phyloP scores from a whole-genome alignment of 164 flowering plant species.

The Vitis labrusca region DNA sequence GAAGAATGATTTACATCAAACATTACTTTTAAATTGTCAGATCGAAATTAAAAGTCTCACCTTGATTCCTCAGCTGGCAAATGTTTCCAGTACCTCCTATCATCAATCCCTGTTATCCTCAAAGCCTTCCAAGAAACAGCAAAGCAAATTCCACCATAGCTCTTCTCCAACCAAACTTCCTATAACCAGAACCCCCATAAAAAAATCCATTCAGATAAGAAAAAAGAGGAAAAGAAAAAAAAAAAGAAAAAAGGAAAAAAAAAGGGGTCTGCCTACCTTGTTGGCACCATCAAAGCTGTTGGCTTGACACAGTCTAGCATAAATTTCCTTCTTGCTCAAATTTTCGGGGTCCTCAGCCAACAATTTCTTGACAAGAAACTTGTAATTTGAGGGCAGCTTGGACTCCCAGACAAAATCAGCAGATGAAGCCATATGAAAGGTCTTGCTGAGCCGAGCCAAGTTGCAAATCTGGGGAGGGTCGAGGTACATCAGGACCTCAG shows the following conservation, averaged over 20 bases:
- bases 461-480: conserved; percentile 48
- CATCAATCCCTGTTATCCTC: conserved; percentile 56
- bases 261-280: conserved; percentile 41
- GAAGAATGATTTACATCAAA: not conserved
- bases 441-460: conserved; percentile 30
- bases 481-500: conserved; percentile 25
- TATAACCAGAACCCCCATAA: conserved; percentile 13
- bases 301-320: conserved; percentile 32
- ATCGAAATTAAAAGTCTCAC: conserved; percentile 13
- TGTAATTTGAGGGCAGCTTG: conserved; percentile 44
- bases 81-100: conserved; percentile 59
- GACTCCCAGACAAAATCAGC: conserved; percentile 50
- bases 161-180: conserved; percentile 57
- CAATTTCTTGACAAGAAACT: conserved; percentile 26
- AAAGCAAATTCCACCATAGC: conserved; percentile 35
- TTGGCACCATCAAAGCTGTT: conserved; percentile 54
- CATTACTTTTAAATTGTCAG: not conserved
- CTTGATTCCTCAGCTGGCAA: conserved; percentile 52
- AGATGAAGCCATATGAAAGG: conserved; percentile 40
- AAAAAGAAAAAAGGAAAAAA: not conserved
- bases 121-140: conserved; percentile 43
- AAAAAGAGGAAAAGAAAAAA: not conserved
- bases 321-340: conserved; percentile 36
- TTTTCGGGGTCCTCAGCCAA: conserved; percentile 7
- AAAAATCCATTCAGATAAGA: not conserved